These are phyloP conservation scores for Solanum hybrid DNA, from an alignment of 305 asterid species.

Conservation along the genomic window DNA sequence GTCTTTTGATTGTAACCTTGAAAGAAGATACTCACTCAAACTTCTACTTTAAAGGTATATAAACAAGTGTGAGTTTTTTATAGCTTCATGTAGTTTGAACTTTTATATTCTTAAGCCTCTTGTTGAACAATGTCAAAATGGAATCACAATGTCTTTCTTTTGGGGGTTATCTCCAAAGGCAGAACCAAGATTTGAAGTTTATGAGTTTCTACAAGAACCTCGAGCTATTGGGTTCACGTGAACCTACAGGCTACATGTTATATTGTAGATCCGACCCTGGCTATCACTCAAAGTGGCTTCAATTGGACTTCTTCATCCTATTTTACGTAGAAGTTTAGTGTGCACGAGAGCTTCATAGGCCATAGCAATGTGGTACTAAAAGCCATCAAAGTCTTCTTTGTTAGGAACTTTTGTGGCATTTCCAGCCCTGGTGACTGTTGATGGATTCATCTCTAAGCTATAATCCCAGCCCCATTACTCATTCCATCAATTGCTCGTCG, in stretches of 20 bases:
- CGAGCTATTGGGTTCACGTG: not conserved
- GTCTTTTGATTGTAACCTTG: constrained; percentile 1
- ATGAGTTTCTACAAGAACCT: not conserved
- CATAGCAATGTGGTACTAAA: not conserved
- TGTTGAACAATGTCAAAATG: not conserved
- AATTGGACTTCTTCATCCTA: not conserved
- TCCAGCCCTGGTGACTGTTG: not conserved
- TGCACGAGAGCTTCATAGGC: not conserved
- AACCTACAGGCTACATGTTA: not conserved
- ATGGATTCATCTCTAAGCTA: not conserved
- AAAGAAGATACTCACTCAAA: constrained; percentile 3
- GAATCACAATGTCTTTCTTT: not conserved
- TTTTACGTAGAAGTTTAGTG: not conserved
- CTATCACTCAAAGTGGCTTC: not conserved
- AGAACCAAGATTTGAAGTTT: not conserved
- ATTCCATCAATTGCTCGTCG: not conserved
- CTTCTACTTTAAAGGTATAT: constrained; percentile 3
- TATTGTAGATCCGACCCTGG: not conserved
- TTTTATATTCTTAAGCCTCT: not conserved
- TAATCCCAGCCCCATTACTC: not conserved
- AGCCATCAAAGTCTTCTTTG: not conserved
- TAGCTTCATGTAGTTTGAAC: not conserved
- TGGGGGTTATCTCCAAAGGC: not conserved
- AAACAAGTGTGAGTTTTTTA: not conserved
- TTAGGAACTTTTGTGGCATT: not conserved